These are phyloP conservation scores for Ustilago curta DNA, from an alignment of 1,284 basidiomycete genomes.

Conservation along the genomic window DNA sequence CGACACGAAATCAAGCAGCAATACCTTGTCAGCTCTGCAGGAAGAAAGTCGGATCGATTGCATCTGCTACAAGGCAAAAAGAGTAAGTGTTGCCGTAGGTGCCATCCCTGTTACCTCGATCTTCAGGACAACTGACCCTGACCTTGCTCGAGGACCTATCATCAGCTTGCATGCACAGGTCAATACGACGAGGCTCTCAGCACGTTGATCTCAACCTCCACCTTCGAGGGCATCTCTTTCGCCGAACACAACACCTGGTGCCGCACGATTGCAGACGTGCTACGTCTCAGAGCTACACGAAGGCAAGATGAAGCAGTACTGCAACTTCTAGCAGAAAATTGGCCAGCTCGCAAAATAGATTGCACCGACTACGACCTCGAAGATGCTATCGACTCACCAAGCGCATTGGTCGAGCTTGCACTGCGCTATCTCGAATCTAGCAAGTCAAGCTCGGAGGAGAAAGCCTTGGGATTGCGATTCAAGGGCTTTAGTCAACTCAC, in stretches of 20 bases:
- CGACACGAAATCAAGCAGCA: not conserved
- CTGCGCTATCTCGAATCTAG: constrained; percentile 32
- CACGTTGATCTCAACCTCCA: constrained; percentile 22
- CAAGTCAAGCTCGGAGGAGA: constrained; percentile 17
- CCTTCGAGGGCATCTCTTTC: constrained; percentile 30
- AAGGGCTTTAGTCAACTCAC: constrained; percentile 25
- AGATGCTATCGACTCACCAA: constrained; percentile 37
- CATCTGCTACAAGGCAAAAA: constrained; percentile 23
- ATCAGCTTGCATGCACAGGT: constrained; percentile 28
- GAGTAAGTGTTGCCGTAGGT: constrained; percentile 9
- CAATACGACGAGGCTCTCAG: constrained; percentile 39
- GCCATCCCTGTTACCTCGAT: not conserved
- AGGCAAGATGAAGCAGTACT: constrained; percentile 28
- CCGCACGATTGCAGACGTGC: constrained; percentile 23
- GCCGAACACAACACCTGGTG: constrained; percentile 32
- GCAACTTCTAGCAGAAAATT: constrained; percentile 12
- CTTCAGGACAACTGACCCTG: not conserved
- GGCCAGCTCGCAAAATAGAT: constrained; percentile 3
- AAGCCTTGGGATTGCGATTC: constrained; percentile 19
- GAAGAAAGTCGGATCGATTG: constrained; percentile 24
- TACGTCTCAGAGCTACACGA: constrained; percentile 34
- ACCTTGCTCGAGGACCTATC: not conserved
- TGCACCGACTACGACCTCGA: constrained; percentile 24
- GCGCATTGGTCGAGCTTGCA: constrained; percentile 32
- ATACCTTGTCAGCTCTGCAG: constrained; percentile 9